phyloP scores from a whole-genome alignment of 2,329 filamentous ascomycete species.

The Trichocomaceae sp. region DNA sequence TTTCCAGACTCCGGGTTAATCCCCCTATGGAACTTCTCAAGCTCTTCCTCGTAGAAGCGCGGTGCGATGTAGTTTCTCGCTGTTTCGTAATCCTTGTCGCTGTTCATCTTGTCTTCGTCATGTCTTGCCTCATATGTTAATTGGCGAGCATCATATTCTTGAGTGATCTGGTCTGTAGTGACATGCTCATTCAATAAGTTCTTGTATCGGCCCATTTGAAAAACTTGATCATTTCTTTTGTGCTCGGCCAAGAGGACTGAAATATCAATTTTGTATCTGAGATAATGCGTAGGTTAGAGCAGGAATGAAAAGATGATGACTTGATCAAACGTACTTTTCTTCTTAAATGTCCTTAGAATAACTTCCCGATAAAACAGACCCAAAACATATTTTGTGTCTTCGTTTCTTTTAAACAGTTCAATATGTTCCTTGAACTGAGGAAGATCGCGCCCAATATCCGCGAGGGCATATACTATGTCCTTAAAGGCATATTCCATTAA shows the following conservation, averaged over 20 bases:
- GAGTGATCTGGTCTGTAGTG: slow-evolving; percentile 1
- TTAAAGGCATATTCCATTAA: slow-evolving; percentile 3
- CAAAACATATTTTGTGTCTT: slow-evolving; percentile 1
- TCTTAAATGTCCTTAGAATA: slow-evolving; percentile 2
- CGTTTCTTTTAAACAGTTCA: background rate
- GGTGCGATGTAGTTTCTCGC: slow-evolving; percentile 3
- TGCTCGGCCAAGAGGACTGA: background rate
- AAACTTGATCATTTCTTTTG: slow-evolving; percentile 1
- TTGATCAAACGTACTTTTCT: slow-evolving; percentile 2
- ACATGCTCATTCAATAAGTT: slow-evolving; percentile 3
- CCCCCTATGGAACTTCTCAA: slow-evolving; percentile 3
- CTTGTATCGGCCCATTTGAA: slow-evolving; percentile 1
- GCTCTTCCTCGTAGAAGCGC: background rate
- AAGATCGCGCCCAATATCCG: background rate
- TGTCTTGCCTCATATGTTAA: slow-evolving; percentile 1
- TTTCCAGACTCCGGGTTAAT: slow-evolving; percentile 1
- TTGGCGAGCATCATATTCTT: slow-evolving; percentile 3
- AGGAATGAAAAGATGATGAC: slow-evolving; percentile 2
- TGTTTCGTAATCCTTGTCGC: slow-evolving; percentile 1
- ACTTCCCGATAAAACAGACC: background rate
- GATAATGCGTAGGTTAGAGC: slow-evolving; percentile 1
- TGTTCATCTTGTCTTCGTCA: background rate
- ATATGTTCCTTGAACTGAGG: slow-evolving; percentile 4
- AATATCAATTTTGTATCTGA: slow-evolving; percentile 5
- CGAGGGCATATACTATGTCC: background rate